These are phyloP conservation scores for Coniella lustricola DNA, from an alignment of 2,329 filamentous ascomycete genomes.

Conservation along the genomic window DNA sequence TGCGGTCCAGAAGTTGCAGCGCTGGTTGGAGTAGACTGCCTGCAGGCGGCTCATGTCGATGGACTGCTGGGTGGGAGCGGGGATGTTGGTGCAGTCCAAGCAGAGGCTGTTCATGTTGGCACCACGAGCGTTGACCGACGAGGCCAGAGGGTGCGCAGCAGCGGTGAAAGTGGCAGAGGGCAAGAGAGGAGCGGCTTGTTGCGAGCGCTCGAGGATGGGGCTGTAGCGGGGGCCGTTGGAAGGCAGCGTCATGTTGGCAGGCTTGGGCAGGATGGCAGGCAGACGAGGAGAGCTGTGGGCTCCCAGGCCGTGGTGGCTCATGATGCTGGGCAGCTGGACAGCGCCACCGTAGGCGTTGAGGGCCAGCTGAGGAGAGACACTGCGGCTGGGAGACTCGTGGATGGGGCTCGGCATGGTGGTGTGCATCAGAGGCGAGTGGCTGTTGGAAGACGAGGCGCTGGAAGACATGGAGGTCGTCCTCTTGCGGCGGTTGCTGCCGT, in stretches of 20 bases:
- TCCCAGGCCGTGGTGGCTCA: slow-evolving; percentile 32
- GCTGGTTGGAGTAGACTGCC: slow-evolving; percentile 63
- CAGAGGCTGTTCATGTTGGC: slow-evolving; percentile 36
- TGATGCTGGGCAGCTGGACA: slow-evolving; percentile 49
- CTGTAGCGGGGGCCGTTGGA: slow-evolving; percentile 30
- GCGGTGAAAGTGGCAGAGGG: slow-evolving; percentile 33
- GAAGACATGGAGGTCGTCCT: slow-evolving; percentile 65
- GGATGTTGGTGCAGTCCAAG: slow-evolving; percentile 51
- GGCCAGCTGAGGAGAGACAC: slow-evolving; percentile 41
- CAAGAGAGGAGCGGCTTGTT: slow-evolving; percentile 41
- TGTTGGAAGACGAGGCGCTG: slow-evolving; percentile 49
- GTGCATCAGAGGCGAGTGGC: slow-evolving; percentile 44
- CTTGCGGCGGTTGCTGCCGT: slow-evolving; percentile 74
- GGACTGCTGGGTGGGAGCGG: slow-evolving; percentile 32
- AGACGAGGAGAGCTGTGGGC: slow-evolving; percentile 40
- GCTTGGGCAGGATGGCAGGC: slow-evolving; percentile 61
- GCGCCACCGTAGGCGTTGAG: slow-evolving; percentile 31
- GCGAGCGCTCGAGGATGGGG: slow-evolving; percentile 31
- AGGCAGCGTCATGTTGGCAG: slow-evolving; percentile 42
- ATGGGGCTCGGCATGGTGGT: slow-evolving; percentile 44
- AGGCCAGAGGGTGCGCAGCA: slow-evolving; percentile 11
- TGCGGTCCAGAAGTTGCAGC: slow-evolving; percentile 64
- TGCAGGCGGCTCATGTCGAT: slow-evolving; percentile 62
- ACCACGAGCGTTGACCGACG: slow-evolving; percentile 31
- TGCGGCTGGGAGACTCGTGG: slow-evolving; percentile 41